Base-by-base conservation (phyloP, 805 yeast genomes). In the Barnettozyma botsteinii region DNA sequence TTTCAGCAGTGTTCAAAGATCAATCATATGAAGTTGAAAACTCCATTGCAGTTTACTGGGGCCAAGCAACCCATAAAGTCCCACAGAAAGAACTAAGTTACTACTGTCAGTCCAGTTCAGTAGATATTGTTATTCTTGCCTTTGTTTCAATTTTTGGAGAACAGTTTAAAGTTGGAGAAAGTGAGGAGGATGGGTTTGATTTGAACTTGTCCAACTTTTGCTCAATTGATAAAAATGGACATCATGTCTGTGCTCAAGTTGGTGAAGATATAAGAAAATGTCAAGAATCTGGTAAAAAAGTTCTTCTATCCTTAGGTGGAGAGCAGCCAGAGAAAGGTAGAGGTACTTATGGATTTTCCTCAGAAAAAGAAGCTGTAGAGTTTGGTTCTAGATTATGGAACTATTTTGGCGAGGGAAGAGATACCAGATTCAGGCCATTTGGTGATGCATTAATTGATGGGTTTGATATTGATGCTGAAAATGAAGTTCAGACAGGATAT, bases 381-480 rank as follows among this genome's bases (percentile, higher is more conserved):
- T 79, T 77, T 55, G 89, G 81, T 11, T 65, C 62, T 21, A 63
- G 73, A 25, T 57, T 81, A 29, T 82, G 85, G 75, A 64, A 76
- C 42, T 73, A 73, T 37, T 76, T 84, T 55, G 82, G 79, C 38
- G 75, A 67, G 37, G 86, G 85, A 21, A 13, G 17, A 1, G 31
- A 40, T 3, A 21, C 9, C 18, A 14, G 14, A 22, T 65, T 81
- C 50, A 75, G 75, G 52, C 73, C 82, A 43, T 86, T 87, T 58
- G 94, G 84, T 34, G 74, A 70, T 51, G 69, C 95, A 2, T 61
- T 81, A 19, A 69, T 91, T 33, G 97, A 91, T 62, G 98, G 98
- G 14, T 89, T 88, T 59, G 98, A 91, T 61, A 79, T 89, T 47
- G 98, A 91, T 61, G 78, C 85, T 52, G 98, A 91, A 61, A 73